Conservation (phyloP, 805 yeast species). For the Candida ulmi region DNA sequence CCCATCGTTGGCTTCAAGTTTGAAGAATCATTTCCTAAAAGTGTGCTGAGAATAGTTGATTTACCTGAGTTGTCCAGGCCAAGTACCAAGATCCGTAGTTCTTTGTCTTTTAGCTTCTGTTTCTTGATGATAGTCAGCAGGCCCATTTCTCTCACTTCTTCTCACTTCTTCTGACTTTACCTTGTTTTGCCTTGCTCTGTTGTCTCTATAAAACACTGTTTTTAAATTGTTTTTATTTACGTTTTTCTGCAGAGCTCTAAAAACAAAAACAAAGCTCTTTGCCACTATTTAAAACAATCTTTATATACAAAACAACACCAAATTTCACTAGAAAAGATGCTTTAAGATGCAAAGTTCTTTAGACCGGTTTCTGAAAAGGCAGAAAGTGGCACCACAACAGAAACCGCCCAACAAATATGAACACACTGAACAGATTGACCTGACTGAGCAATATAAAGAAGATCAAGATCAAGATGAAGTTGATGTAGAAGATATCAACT, state of each 20-base stretch:
- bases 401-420: too few relatives aligned
- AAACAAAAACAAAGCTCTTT: too few relatives aligned
- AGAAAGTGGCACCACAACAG: too few relatives aligned
- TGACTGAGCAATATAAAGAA: too few relatives aligned
- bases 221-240: background rate
- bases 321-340: too few relatives aligned
- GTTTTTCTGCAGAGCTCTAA: too few relatives aligned
- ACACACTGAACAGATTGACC: too few relatives aligned
- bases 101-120: constrained; percentile 76
- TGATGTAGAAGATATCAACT: constrained; percentile 19
- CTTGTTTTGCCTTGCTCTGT: too few relatives aligned
- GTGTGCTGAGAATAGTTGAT: constrained; percentile 67
- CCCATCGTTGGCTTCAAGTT: constrained; percentile 88
- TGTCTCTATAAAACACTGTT: background rate
- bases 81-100: constrained; percentile 65
- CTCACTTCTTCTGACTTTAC: too few relatives aligned
- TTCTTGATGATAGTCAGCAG: constrained; percentile 72
- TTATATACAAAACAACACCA: too few relatives aligned
- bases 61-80: constrained; percentile 93
- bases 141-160: constrained; percentile 53
- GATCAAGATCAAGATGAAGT: too few relatives aligned
- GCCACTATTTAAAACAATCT: too few relatives aligned
- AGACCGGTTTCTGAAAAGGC: background rate
- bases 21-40: constrained; percentile 43
- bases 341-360: background rate